These are phyloP conservation scores for Leishmania amazonensis DNA, from an alignment of 208 protist genomes.

Conservation along the genomic window DNA sequence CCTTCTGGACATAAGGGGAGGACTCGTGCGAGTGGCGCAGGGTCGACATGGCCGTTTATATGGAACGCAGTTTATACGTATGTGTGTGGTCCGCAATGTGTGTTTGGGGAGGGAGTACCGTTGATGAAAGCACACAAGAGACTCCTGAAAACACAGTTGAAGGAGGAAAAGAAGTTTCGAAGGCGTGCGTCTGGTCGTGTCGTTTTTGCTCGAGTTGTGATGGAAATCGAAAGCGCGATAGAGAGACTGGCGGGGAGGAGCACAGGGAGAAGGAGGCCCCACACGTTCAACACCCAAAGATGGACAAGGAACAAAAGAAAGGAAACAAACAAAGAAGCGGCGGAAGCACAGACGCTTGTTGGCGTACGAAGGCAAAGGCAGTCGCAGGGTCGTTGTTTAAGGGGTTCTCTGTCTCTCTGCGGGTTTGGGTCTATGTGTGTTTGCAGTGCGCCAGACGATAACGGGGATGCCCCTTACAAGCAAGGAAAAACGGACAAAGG, in stretches of 20 bases:
- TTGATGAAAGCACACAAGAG: background rate
- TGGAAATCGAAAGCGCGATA: background rate
- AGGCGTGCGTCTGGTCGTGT: background rate
- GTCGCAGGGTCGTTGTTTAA: background rate
- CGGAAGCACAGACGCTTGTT: background rate
- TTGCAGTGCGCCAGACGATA: background rate
- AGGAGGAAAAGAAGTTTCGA: background rate
- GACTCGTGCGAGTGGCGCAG: conserved; percentile 11
- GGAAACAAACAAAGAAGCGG: conserved; percentile 4
- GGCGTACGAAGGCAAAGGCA: background rate
- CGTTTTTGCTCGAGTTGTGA: background rate
- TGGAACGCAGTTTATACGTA: background rate
- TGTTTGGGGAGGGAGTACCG: no score
- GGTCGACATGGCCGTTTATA: background rate
- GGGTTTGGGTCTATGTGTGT: background rate
- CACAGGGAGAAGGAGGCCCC: background rate
- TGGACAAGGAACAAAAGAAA: background rate
- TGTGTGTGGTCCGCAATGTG: background rate
- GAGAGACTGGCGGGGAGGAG: no score
- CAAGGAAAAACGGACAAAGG: background rate
- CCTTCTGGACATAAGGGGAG: conserved; percentile 77
- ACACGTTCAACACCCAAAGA: background rate
- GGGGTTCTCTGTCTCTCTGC: background rate
- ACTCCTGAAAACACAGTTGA: background rate
- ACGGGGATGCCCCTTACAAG: background rate